A percentile compares a stretch with the other conserved stretches of the same genome.
Conservation (phyloP, 164 flowering plant species). For the Stephania japonica region DNA sequence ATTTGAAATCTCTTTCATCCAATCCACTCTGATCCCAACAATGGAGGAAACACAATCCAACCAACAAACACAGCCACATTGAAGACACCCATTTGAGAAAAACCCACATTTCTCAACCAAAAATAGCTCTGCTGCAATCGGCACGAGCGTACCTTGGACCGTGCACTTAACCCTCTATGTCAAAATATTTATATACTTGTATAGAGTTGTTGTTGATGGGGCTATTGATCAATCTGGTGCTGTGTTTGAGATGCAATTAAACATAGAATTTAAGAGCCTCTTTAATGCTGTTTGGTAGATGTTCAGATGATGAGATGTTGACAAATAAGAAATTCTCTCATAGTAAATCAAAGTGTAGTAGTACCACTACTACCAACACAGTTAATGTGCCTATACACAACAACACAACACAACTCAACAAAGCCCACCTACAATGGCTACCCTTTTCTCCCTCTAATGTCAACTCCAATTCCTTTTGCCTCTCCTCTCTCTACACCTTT, state of each 20-base stretch:
- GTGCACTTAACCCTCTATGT: no score
- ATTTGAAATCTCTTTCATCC: no score
- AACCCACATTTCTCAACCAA: neutral
- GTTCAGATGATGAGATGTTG: constrained; percentile 21
- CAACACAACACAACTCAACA: neutral
- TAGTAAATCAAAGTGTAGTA: neutral
- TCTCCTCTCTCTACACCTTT: neutral
- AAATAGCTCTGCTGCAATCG: no score
- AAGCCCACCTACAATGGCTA: neutral
- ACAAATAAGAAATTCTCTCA: constrained; percentile 16
- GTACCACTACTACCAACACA: constrained; percentile 15
- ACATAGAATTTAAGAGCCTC: constrained; percentile 11
- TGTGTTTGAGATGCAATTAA: neutral
- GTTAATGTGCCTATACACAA: constrained; percentile 7
- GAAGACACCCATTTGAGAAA: no score
- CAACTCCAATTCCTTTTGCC: constrained; percentile 13
- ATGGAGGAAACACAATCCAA: no score
- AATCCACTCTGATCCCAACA: no score
- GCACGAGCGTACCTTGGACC: no score
- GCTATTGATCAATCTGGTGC: neutral
- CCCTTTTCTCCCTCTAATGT: constrained; percentile 1
- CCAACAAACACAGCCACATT: no score
- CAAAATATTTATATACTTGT: no score
- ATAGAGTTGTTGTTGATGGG: neutral
- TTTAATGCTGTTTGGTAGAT: constrained; percentile 25